Conservation (phyloP, 805 yeast genomes). For the Candida incommunis region DNA sequence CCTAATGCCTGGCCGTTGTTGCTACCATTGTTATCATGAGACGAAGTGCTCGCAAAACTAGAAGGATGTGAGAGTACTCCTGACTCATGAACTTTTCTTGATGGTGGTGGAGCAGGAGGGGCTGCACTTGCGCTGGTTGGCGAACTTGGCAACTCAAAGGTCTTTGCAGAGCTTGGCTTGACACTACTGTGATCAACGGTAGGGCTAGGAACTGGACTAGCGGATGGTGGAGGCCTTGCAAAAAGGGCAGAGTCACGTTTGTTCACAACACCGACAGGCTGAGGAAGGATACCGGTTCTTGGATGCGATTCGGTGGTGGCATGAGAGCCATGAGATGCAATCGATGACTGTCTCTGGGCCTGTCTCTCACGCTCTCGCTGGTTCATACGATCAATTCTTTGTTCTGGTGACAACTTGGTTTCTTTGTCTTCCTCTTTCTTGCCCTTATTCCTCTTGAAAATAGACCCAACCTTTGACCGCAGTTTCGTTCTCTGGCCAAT, state of each 20-base stretch:
- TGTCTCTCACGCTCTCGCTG: conserved; percentile 3
- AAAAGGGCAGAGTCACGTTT: background rate
- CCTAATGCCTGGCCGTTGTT: background rate
- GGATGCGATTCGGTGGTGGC: conserved; percentile 4
- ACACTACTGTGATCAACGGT: no score
- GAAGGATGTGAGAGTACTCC: conserved; percentile 1
- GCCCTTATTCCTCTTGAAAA: conserved; percentile 15
- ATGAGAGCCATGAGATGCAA: conserved; percentile 4
- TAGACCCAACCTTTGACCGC: conserved; percentile 23
- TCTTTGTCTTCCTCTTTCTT: conserved; percentile 3
- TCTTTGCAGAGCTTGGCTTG: background rate
- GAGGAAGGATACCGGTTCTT: background rate
- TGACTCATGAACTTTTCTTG: conserved; percentile 2
- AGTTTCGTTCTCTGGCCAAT: conserved; percentile 8
- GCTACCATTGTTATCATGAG: background rate
- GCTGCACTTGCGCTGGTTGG: background rate
- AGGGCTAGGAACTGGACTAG: no score
- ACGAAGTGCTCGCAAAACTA: background rate
- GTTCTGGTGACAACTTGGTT: conserved; percentile 3
- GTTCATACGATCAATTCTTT: conserved; percentile 4
- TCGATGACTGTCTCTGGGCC: conserved; percentile 12
- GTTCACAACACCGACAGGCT: background rate
- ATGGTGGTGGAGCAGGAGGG: conserved; percentile 5
- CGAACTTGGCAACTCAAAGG: background rate
- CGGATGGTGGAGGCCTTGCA: conserved; percentile 1